Evolutionary conservation across 176 grass and related monocot genomes (phyloP).

Genomic region (Hyparrhenia diplandra): DNA sequence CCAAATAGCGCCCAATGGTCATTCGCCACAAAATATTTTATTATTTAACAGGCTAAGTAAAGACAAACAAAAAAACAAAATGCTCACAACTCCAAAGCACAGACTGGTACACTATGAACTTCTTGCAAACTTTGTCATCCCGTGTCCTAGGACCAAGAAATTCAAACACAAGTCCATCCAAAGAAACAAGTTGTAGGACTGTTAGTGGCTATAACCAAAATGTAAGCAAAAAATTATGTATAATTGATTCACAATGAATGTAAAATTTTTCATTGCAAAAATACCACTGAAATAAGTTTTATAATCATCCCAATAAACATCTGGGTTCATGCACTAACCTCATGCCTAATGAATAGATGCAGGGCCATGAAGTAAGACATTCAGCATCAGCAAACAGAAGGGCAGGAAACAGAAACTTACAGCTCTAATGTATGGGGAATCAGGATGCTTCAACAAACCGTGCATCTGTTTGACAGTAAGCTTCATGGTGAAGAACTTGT

Average conservation of each 20-base stretch:
- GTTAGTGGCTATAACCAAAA: constrained; percentile 45
- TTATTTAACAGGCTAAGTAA: constrained; percentile 23
- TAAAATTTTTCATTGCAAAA: background rate
- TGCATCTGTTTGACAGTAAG: constrained; percentile 96
- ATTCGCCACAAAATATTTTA: constrained; percentile 15
- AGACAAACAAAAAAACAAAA: constrained; percentile 43
- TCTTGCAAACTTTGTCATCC: constrained; percentile 59
- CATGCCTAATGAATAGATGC: background rate
- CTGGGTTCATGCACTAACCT: background rate
- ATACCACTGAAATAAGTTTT: background rate
- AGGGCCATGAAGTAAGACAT: background rate
- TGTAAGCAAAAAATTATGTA: constrained; percentile 12
- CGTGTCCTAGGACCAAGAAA: constrained; percentile 47
- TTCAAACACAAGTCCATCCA: constrained; percentile 42
- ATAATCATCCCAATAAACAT: constrained; percentile 16
- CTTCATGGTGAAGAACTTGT: constrained; percentile 94
- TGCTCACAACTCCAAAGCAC: constrained; percentile 65
- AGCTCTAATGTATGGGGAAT: constrained; percentile 94
- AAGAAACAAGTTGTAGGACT: constrained; percentile 41
- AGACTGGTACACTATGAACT: constrained; percentile 59
- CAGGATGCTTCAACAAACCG: constrained; percentile 91
- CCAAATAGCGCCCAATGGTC: background rate
- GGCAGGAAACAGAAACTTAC: constrained; percentile 49
- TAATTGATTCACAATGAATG: constrained; percentile 1
- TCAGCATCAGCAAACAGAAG: background rate